These are phyloP conservation scores for Mycena floridula DNA, from an alignment of 768 basidiomycete genomes.

Conservation along the genomic window DNA sequence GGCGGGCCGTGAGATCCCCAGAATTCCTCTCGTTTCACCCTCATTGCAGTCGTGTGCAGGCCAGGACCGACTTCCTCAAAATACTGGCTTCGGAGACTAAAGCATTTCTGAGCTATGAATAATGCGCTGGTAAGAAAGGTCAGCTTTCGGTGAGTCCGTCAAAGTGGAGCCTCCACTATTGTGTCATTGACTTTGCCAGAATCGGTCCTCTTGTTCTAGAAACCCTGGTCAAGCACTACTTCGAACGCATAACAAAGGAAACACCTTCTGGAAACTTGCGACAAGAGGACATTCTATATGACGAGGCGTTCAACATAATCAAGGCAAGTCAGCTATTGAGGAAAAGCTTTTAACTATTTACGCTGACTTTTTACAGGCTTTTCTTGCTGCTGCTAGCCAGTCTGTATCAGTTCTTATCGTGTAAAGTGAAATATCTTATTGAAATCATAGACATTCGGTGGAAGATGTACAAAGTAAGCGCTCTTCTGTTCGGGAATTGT, in stretches of 20 bases:
- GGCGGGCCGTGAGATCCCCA: no score
- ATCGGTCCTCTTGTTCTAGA: constrained; percentile 69
- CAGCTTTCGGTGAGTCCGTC: no score
- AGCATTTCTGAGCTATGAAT: no score
- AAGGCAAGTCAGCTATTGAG: constrained; percentile 44
- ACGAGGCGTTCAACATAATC: constrained; percentile 70
- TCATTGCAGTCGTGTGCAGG: no score
- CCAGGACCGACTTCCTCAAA: no score
- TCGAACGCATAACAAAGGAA: constrained; percentile 54
- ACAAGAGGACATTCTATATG: constrained; percentile 75
- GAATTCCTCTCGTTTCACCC: no score
- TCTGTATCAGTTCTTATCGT: constrained; percentile 33
- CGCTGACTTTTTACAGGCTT: constrained; percentile 39
- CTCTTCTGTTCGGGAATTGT: no score
- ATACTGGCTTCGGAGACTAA: no score
- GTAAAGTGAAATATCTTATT: constrained; percentile 3
- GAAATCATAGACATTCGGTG: constrained; percentile 69
- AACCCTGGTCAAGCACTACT: constrained; percentile 82
- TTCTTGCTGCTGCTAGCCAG: constrained; percentile 67
- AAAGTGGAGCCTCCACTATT: no score
- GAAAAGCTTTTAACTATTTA: neutral
- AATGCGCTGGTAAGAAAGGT: no score
- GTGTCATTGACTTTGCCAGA: no score
- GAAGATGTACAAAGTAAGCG: constrained; percentile 67
- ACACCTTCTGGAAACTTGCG: constrained; percentile 36